Evolutionary conservation across 1,139 yeast genomes (phyloP), one percentile per base, ranked within the genome.

Genomic region (Hansenula anomala): DNA sequence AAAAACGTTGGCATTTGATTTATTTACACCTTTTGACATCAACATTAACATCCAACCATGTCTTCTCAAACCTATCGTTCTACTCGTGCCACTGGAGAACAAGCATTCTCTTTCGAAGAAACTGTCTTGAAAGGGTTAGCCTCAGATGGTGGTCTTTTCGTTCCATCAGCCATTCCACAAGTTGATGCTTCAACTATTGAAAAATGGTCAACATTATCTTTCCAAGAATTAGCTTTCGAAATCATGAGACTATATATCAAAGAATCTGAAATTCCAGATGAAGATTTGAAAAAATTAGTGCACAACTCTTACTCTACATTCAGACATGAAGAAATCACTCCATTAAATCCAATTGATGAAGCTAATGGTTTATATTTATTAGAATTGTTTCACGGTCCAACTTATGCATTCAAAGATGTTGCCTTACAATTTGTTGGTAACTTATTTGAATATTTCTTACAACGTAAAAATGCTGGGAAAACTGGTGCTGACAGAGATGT

Each of bases 391-490:
- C 99, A 92, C 58, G 99, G 99, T 30, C 99, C 99, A 47, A 92
- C 99, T 5, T 92, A 92, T 59, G 99, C 99, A 11, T 92, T 92
- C 71, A 92, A 92, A 65, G 99, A 92, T 61, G 98, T 92, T 48
- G 99, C 99, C 4, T 74, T 92, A 56, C 99, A 92, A 63, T 90
- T 92, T 63, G 95, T 92, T 30, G 99, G 99, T 51, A 92, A 92
- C 67, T 72, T 92, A 51, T 92, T 92, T 61, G 98, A 92, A 64
- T 92, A 77, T 65, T 94, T 92, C 64, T 71, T 92, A 56, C 71
- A 75, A 43, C 82, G 96, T 64, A 75, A 78, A 54, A 92, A 92
- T 59, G 71, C 74, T 25, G 77, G 73, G 34, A 76, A 82, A 58
- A 66, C 75, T 30, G 76, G 68, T 20, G 73, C 73, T 40, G 73